Base-by-base conservation (phyloP, 768 basidiomycete genomes). In the Serendipita sp. region DNA sequence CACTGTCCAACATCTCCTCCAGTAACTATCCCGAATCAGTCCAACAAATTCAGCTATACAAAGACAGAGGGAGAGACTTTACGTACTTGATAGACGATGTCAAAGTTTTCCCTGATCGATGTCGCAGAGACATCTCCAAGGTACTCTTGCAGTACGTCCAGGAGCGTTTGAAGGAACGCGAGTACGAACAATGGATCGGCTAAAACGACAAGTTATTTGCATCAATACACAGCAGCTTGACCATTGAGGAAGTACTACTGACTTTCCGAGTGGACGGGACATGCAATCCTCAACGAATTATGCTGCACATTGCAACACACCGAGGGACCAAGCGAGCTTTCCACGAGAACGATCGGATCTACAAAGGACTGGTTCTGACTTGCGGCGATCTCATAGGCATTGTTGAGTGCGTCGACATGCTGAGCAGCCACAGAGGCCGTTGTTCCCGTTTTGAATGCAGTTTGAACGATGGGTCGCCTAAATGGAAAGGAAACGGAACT, bases 1-100 rank as follows among this genome's bases (percentile, higher is more conserved):
- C 88, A 7, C 91, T 84, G 70, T 95, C 93, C 28, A 98, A 75
- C n/a, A 90, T 93, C 74, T 98, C 94, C 74, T 95, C 94, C 31
- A 96, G 79, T 17, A 98, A 81, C 89, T 94, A 67, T 11, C 51
- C 42, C 38, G 24, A 60, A 24, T 34, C 22, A 42, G 34, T n/a
- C n/a, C n/a, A n/a, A n/a, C n/a, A n/a, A n/a, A n/a, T n/a, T n/a
- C n/a, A n/a, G n/a, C n/a, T n/a, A n/a, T n/a, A n/a, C n/a, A n/a
- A n/a, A n/a, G n/a, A n/a, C n/a, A n/a, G n/a, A n/a, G n/a, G n/a
- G 28, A 4, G 42, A 11, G 11, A 51, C 28, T 16, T n/a, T 3
- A 65, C 80, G 26, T 65, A 88, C 91, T 78, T 95, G 93, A 69
- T 97, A 95, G 5, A 96, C 92, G 26, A 90, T 82, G 69, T 97